Percentiles rank a stretch among this genome's conserved stretches.
Conservation (phyloP, 1,284 basidiomycete species). For the Polyporus tsugae region DNA sequence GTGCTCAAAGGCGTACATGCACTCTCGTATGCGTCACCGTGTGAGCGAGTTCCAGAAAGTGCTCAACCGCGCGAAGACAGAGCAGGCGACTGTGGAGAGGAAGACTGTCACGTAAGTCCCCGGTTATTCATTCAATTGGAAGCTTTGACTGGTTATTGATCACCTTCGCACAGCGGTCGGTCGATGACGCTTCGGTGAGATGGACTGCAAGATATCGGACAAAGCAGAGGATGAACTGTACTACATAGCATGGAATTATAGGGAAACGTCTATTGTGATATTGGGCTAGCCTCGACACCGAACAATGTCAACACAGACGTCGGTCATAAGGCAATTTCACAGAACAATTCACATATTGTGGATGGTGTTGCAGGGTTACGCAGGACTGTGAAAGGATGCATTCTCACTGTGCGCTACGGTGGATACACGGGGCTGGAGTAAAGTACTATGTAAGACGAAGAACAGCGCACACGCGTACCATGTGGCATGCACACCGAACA, state of each 20-base stretch:
- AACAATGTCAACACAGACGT: not conserved
- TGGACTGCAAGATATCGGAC: not conserved
- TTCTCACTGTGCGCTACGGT: slow-evolving; percentile 17
- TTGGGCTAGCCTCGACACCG: not conserved
- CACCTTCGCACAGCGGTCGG: slow-evolving; percentile 23
- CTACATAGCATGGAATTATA: slow-evolving; percentile 17
- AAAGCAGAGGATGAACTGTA: slow-evolving; percentile 12
- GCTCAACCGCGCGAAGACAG: slow-evolving; percentile 97
- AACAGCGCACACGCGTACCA: not conserved
- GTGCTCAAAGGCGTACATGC: slow-evolving; percentile 99
- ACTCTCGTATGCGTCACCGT: slow-evolving; percentile 94
- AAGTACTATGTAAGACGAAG: slow-evolving; percentile 7
- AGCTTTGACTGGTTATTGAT: not conserved
- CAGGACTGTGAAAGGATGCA: slow-evolving; percentile 5
- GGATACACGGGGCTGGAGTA: slow-evolving; percentile 13
- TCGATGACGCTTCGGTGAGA: slow-evolving; percentile 31
- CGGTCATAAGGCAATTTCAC: not conserved
- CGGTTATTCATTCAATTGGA: not conserved
- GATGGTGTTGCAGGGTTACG: not conserved
- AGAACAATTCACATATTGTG: not conserved
- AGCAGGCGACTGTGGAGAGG: slow-evolving; percentile 83
- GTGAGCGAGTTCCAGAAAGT: slow-evolving; percentile 99
- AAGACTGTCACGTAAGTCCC: slow-evolving; percentile 88
- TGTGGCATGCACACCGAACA: slow-evolving; percentile 16
- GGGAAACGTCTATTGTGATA: no score